Base-by-base conservation (phyloP, 2,329 filamentous ascomycete species). In the Scedosporium boydii region DNA sequence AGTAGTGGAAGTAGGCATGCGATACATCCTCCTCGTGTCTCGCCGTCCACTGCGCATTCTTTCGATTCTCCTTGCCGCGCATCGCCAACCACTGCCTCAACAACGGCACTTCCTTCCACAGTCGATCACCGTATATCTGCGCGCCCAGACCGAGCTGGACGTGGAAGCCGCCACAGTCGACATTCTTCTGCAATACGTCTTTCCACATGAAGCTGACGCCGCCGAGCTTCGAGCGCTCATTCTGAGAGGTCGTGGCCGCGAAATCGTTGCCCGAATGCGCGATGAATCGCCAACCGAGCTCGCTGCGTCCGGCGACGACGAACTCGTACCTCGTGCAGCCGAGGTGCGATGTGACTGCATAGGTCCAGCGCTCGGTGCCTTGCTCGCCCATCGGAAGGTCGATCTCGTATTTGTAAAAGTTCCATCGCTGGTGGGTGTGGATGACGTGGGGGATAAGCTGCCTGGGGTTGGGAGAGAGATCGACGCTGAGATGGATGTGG, bases 311-410 rank as follows among this genome's bases (percentile, higher is more conserved):
- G 21, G 95, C 95, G 18, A 99, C 90, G 21, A 97, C 82, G 73
- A 99, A 99, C 70, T 99, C 95, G 74, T 98, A 99, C 27, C 95
- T 85, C n/a, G 95, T 98, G 76, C 95, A 99, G 41, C 95, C 95
- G 21, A 98, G 80, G 70, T 98, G 93, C 1, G 95, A 98, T 0
- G 95, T 99, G 60, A 99, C 93, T 1, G 95, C 95, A 71, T 99
- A 99, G 0, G 95, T 99, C 95, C 95, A 99, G 71, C 95, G 89
- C 66, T 87, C 84, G 0, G 91, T 89, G 34, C 85, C 83, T 27
- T 81, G 82, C 16, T 98, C 93, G 41, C 89, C 87, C 95, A 99
- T 99, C 64, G 85, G 86, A 57, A 99, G 75, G 65, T 96, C 90
- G 62, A 98, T 75, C 65, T 96, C 92, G 70, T 99, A 99, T 71